phyloP scores from a whole-genome alignment of 345 rosid species.

The Citrus trifoliata region DNA sequence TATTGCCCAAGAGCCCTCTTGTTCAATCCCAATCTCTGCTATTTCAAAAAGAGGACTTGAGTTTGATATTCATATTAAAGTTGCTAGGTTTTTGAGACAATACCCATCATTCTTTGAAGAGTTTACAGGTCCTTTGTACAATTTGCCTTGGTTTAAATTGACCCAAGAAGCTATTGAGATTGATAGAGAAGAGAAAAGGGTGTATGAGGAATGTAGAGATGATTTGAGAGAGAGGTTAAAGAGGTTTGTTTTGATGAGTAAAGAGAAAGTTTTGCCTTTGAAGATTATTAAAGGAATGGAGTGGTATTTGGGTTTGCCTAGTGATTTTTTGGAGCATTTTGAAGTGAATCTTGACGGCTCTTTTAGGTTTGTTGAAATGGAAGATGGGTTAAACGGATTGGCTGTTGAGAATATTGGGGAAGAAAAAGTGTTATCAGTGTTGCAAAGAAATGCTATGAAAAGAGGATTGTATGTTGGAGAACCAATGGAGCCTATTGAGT shows the following conservation, averaged over 20 bases:
- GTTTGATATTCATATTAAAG: conserved; percentile 66
- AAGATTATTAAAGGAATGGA: conserved; percentile 75
- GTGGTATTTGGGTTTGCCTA: conserved; percentile 85
- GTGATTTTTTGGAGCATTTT: conserved; percentile 41
- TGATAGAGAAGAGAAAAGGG: conserved; percentile 49
- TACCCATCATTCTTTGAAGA: conserved; percentile 80
- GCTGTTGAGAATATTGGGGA: conserved; percentile 36
- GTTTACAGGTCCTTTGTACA: conserved; percentile 62
- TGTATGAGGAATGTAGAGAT: conserved; percentile 39
- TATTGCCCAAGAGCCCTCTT: conserved; percentile 40
- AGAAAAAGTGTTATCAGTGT: conserved; percentile 41
- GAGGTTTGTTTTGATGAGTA: conserved; percentile 72
- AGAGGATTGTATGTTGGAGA: conserved; percentile 36
- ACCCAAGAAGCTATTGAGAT: conserved; percentile 68
- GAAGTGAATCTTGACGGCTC: conserved; percentile 41
- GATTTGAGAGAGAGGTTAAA: conserved; percentile 57
- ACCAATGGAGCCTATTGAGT: conserved; percentile 45
- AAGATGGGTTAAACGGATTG: conserved; percentile 70
- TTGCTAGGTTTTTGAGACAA: conserved; percentile 61
- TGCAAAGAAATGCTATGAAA: conserved; percentile 61
- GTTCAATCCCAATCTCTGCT: conserved; percentile 65
- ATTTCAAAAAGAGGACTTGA: conserved; percentile 70
- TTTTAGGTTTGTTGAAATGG: conserved; percentile 66
- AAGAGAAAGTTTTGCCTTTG: conserved; percentile 59
- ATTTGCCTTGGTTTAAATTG: conserved; percentile 89